A percentile compares a stretch with the other conserved stretches of the same genome.
Evolutionary conservation across 2,329 filamentous ascomycete genomes (phyloP).

Genomic region (Leptographium radiaticola): DNA sequence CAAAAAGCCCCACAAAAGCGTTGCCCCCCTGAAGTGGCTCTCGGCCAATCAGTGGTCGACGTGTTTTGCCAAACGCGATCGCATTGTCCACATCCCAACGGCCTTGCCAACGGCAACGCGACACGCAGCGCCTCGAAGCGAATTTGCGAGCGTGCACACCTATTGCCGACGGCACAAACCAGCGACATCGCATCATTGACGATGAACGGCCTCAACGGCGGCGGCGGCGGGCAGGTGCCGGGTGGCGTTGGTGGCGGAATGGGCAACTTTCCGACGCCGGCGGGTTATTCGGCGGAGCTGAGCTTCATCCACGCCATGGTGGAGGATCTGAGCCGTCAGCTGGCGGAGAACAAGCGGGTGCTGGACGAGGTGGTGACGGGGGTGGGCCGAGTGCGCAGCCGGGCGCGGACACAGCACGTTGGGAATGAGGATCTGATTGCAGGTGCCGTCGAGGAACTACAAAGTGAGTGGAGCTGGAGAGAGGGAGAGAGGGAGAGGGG

Average conservation of each 20-base stretch:
- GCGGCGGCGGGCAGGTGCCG: slow-evolving; percentile 11
- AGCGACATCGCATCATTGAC: not conserved
- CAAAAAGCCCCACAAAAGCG: not conserved
- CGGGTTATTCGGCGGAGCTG: slow-evolving; percentile 54
- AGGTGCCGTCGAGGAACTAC: slow-evolving; percentile 41
- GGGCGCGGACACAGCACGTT: slow-evolving; percentile 36
- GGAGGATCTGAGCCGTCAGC: slow-evolving; percentile 50
- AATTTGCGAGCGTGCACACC: not conserved
- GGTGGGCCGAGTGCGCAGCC: slow-evolving; percentile 46
- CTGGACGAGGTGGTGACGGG: slow-evolving; percentile 53
- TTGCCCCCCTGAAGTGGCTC: not conserved
- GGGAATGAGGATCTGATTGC: slow-evolving; percentile 46
- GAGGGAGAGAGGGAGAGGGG: not conserved
- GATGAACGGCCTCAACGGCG: slow-evolving; percentile 9
- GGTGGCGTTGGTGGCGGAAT: slow-evolving; percentile 20
- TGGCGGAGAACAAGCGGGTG: slow-evolving; percentile 46
- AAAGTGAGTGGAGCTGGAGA: slow-evolving; percentile 28
- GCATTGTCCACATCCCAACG: not conserved
- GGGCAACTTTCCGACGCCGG: slow-evolving; percentile 45
- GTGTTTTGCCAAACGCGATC: not conserved
- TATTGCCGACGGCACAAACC: not conserved
- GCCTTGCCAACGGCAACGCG: not conserved
- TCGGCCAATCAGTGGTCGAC: not conserved
- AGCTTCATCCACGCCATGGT: slow-evolving; percentile 58
- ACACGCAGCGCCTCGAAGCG: not conserved